Evolutionary conservation across 164 flowering plant genomes (phyloP).

Genomic region (Dillenia turbinata): DNA sequence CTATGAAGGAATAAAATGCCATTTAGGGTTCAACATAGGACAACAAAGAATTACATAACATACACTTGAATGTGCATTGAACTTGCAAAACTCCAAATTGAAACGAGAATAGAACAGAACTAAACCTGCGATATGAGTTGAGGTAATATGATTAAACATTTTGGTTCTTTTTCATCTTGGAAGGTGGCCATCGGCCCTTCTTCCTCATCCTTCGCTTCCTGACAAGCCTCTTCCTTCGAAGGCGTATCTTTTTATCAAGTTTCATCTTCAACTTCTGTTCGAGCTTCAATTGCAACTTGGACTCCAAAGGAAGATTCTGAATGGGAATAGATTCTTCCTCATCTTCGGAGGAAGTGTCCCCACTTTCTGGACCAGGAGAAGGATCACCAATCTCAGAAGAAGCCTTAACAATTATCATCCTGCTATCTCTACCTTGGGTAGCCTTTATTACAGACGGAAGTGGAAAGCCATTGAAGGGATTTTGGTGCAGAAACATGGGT

Average conservation of each 20-base stretch:
- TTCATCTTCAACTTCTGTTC: conserved; percentile 79
- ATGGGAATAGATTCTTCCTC: conserved; percentile 38
- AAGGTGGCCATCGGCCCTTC: conserved; percentile 98
- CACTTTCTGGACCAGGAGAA: conserved; percentile 12
- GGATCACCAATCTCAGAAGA: conserved; percentile 37
- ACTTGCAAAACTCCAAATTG: conserved; percentile 1
- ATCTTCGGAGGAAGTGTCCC: conserved; percentile 21
- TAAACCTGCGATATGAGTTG: conserved; percentile 24
- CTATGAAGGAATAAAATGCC: too few relatives aligned
- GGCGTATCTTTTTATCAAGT: conserved; percentile 80
- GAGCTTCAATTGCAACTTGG: conserved; percentile 55
- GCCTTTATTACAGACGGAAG: not conserved
- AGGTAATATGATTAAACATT: conserved; percentile 44
- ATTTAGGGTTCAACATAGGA: too few relatives aligned
- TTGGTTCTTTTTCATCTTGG: conserved; percentile 87
- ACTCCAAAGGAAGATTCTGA: conserved; percentile 74
- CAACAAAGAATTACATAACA: too few relatives aligned
- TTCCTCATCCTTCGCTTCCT: conserved; percentile 79
- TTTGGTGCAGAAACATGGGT: conserved; percentile 17
- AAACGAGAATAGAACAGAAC: conserved; percentile 9
- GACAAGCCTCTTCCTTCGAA: conserved; percentile 72
- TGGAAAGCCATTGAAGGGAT: conserved; percentile 14
- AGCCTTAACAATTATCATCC: conserved; percentile 31
- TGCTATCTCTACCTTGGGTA: conserved; percentile 17
- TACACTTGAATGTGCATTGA: not conserved